These are phyloP conservation scores for Apiotrichum gracile DNA, from an alignment of 1,284 basidiomycete species.

Conservation along the genomic window DNA sequence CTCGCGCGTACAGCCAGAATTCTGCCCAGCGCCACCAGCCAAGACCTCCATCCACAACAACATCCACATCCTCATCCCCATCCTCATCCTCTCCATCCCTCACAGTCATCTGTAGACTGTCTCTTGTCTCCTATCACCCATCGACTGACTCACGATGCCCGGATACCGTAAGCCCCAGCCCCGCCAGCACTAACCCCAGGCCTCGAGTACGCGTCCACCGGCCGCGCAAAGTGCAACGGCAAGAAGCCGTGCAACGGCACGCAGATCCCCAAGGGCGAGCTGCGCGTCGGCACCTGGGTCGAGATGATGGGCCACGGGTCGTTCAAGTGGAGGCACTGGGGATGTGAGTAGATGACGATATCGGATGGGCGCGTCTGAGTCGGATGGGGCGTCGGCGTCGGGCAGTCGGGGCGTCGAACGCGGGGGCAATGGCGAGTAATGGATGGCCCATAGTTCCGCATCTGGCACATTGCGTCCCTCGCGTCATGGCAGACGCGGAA, in stretches of 20 bases:
- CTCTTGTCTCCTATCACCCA: too few relatives aligned
- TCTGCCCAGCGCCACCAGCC: too few relatives aligned
- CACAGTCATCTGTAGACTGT: too few relatives aligned
- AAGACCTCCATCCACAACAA: too few relatives aligned
- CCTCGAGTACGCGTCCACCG: conserved; percentile 54
- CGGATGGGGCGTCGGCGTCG: not conserved
- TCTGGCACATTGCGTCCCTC: too few relatives aligned
- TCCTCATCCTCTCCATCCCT: too few relatives aligned
- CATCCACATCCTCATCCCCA: too few relatives aligned
- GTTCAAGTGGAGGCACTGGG: conserved; percentile 54
- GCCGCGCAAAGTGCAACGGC: conserved; percentile 76
- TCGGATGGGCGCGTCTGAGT: not conserved
- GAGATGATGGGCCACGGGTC: conserved; percentile 64
- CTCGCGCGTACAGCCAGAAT: too few relatives aligned
- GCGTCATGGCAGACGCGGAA: too few relatives aligned
- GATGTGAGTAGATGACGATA: conserved; percentile 26
- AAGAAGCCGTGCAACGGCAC: conserved; percentile 76
- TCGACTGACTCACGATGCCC: conserved; percentile 1
- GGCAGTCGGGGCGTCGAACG: not conserved
- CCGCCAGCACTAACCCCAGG: conserved; percentile 52
- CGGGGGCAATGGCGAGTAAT: not conserved
- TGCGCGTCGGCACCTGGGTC: conserved; percentile 70
- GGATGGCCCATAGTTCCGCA: too few relatives aligned
- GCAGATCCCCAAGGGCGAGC: conserved; percentile 62
- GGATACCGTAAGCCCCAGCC: conserved; percentile 2